Evolutionary conservation across 192 early-diverging fungal species (phyloP).

Genomic region (Backusella psychrophila): DNA sequence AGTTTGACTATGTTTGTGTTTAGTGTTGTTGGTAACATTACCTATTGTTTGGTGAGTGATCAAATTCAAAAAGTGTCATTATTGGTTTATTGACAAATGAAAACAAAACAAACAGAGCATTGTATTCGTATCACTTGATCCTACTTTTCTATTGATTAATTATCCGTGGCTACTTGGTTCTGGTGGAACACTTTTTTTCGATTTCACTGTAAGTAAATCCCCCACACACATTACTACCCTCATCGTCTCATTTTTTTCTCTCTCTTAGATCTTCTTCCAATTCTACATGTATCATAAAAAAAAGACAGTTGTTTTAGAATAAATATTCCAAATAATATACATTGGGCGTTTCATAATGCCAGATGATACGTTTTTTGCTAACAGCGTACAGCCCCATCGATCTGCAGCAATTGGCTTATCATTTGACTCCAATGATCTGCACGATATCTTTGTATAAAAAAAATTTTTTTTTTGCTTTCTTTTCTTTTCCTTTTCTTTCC

Average conservation of each 20-base stretch:
- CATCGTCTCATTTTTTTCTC: not conserved
- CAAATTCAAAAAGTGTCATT: not conserved
- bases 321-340: not conserved
- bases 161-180: conserved; percentile 75
- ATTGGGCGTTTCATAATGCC: not conserved
- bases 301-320: not conserved
- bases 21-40: conserved; percentile 75
- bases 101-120: conserved; percentile 52
- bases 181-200: conserved; percentile 71
- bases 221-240: not conserved
- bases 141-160: conserved; percentile 65
- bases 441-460: conserved; percentile 6
- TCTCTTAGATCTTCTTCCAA: conserved; percentile 32
- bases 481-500: not conserved
- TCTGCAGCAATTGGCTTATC: not conserved
- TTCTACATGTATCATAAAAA: conserved; percentile 27
- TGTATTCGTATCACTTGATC: conserved; percentile 67
- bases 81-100: not conserved
- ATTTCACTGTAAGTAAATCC: conserved; percentile 57
- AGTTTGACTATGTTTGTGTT: conserved; percentile 82
- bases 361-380: not conserved
- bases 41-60: conserved; percentile 46
- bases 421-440: not conserved
- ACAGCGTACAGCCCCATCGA: not conserved
- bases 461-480: not conserved